These are phyloP conservation scores for Mortierella claussenii DNA, from an alignment of 192 early-diverging fungal species.

Conservation along the genomic window DNA sequence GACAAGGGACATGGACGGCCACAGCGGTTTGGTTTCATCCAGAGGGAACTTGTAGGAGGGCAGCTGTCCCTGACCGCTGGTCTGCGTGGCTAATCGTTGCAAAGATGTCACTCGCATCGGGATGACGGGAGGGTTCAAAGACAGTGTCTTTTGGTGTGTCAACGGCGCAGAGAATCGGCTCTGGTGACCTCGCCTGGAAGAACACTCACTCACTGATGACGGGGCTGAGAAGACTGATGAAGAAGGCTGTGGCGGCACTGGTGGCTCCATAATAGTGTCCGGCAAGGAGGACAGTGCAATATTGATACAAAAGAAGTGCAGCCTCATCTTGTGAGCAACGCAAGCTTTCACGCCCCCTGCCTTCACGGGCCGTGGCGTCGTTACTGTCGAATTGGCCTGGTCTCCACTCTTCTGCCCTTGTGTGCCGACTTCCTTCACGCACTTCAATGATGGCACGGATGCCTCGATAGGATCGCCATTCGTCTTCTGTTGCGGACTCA, in stretches of 20 bases:
- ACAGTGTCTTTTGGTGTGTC: background rate
- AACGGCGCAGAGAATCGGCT: slow-evolving; percentile 17
- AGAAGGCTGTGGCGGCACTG: background rate
- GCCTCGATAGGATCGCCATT: no score
- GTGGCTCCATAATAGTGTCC: slow-evolving; percentile 17
- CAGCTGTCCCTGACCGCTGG: background rate
- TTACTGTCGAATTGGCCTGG: no score
- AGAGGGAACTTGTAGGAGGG: background rate
- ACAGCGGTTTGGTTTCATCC: background rate
- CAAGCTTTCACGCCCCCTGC: background rate
- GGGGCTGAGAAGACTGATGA: no score
- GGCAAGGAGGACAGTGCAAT: slow-evolving; percentile 15
- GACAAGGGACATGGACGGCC: slow-evolving; percentile 42
- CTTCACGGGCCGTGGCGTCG: background rate
- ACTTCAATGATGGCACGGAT: no score
- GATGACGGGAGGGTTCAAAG: no score
- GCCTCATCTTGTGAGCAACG: slow-evolving; percentile 40
- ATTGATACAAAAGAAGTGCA: slow-evolving; percentile 46
- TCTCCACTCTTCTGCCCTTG: no score
- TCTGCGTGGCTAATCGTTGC: no score
- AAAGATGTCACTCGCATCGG: no score
- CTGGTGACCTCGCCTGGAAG: background rate
- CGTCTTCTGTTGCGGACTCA: no score
- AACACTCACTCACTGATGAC: no score
- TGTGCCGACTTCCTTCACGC: no score